Evolutionary conservation across 345 rosid genomes (phyloP).

Genomic region (Melaleuca quinquenervia): DNA sequence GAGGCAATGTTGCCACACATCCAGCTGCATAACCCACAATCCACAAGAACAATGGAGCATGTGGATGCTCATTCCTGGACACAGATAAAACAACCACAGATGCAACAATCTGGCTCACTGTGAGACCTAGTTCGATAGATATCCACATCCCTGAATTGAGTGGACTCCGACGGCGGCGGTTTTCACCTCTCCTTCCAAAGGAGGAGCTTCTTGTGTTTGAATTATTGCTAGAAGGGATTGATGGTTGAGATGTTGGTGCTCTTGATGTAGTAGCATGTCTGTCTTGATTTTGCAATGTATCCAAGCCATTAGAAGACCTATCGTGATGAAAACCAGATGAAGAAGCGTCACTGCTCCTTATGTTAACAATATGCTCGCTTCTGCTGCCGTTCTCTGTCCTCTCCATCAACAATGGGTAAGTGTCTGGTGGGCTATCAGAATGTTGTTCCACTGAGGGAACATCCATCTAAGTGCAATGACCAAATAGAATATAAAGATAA

Average conservation of each 20-base stretch:
- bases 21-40: conserved; percentile 89
- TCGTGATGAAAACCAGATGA: conserved; percentile 36
- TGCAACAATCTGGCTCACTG: conserved; percentile 82
- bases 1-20: conserved; percentile 80
- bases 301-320: conserved; percentile 44
- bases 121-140: conserved; percentile 68
- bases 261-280: conserved; percentile 31
- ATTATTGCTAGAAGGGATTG: conserved; percentile 36
- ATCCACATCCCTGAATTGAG: conserved; percentile 93
- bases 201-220: conserved; percentile 40
- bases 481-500: conserved; percentile 10
- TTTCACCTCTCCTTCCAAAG: conserved; percentile 37
- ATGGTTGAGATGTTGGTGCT: conserved; percentile 24
- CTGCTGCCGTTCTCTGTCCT: conserved; percentile 26
- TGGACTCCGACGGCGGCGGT: conserved; percentile 82
- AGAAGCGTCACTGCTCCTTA: conserved; percentile 31
- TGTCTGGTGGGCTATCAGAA: conserved; percentile 27
- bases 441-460: conserved; percentile 47
- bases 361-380: conserved; percentile 57
- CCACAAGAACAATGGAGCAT: conserved; percentile 72
- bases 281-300: conserved; percentile 36
- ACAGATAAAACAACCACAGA: conserved; percentile 63
- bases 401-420: conserved; percentile 68
- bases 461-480: conserved; percentile 62
- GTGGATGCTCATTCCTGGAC: conserved; percentile 76